Evolutionary conservation across 257 asterid genomes (phyloP).

Genomic region (Vinca minor): DNA sequence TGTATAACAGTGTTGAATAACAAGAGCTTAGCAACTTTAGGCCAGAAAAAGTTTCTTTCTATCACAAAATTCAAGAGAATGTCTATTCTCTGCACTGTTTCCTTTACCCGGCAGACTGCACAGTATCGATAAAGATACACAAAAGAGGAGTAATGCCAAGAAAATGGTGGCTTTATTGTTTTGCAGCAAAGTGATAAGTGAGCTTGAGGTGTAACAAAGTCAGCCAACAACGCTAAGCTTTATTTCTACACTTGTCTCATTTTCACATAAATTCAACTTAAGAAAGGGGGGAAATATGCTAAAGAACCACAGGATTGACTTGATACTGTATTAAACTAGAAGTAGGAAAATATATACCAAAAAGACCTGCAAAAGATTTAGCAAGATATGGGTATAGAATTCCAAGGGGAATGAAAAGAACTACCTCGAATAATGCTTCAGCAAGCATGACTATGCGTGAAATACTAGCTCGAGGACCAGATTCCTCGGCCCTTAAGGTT

Average conservation of each 20-base stretch:
- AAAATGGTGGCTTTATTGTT: neutral
- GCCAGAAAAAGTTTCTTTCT: neutral
- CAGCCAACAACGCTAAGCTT: neutral
- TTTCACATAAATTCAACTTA: conserved; percentile 1
- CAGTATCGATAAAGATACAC: neutral
- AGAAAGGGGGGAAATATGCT: neutral
- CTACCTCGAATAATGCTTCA: conserved; percentile 92
- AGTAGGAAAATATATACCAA: neutral
- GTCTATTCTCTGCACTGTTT: neutral
- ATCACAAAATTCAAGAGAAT: neutral
- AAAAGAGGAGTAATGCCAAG: neutral
- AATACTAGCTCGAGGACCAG: conserved; percentile 67
- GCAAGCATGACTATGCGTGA: conserved; percentile 88
- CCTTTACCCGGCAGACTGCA: neutral
- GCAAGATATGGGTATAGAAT: neutral
- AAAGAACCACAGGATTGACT: conserved; percentile 1
- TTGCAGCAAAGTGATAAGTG: neutral
- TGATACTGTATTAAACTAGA: neutral
- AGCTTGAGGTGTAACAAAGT: neutral
- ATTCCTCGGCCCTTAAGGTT: conserved; percentile 40
- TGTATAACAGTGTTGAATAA: conserved; percentile 18
- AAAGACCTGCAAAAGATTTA: neutral
- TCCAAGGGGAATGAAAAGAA: conserved; percentile 1
- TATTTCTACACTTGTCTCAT: neutral
- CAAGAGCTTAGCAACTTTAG: neutral